phyloP scores from a whole-genome alignment of 2,329 filamentous ascomycete genomes.

The Colletotrichum paranaense region DNA sequence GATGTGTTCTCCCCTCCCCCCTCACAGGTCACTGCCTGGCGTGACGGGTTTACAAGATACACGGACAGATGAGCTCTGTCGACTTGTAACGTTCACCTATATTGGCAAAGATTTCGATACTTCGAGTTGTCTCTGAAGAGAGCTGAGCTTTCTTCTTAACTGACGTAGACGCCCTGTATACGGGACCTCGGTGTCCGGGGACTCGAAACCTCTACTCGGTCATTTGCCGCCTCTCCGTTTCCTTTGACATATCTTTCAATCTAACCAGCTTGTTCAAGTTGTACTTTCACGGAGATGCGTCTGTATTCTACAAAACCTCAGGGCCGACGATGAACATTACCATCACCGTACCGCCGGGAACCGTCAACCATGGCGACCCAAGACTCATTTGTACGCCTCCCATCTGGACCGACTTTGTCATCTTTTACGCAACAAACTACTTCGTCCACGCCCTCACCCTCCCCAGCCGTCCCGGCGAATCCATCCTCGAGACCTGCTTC shows the following conservation, averaged over 20 bases:
- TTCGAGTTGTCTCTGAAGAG: not conserved
- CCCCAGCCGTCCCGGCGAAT: slow-evolving; percentile 36
- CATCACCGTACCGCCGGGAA: slow-evolving; percentile 20
- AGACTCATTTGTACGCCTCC: slow-evolving; percentile 39
- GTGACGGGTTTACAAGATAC: not conserved
- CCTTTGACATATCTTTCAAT: not conserved
- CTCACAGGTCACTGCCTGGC: not conserved
- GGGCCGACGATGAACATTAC: slow-evolving; percentile 25
- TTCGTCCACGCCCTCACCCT: slow-evolving; percentile 41
- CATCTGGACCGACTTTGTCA: slow-evolving; percentile 35
- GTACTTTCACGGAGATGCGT: not conserved
- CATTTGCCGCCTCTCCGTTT: not conserved
- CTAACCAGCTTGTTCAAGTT: not conserved
- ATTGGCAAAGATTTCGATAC: not conserved
- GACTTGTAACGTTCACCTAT: not conserved
- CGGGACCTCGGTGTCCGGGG: not conserved
- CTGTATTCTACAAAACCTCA: not conserved
- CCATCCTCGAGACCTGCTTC: slow-evolving; percentile 29
- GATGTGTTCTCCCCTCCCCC: not conserved
- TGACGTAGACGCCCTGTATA: not conserved
- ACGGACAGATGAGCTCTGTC: not conserved
- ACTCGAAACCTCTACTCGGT: not conserved
- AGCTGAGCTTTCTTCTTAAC: not conserved
- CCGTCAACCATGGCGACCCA: slow-evolving; percentile 34
- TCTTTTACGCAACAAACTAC: slow-evolving; percentile 42